Base-by-base conservation (phyloP, 768 basidiomycete genomes). In the Tylopilus cervinicoccineus region DNA sequence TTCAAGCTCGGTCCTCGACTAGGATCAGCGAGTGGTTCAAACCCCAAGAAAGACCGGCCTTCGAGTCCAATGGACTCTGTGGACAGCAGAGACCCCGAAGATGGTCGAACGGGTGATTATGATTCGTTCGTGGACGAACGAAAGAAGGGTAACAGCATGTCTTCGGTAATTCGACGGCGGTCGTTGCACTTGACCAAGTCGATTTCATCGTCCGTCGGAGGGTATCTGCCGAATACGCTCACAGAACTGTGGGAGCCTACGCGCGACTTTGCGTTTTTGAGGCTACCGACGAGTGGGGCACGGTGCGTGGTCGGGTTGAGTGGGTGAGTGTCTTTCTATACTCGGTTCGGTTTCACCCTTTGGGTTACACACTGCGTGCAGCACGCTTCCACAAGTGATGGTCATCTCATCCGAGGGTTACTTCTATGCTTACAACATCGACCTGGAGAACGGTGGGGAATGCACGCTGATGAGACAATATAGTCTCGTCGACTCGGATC, bases 201-300 rank as follows among this genome's bases (percentile, higher is more conserved):
- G 38, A 64, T 93, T 36, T 84, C 88, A 1, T 76, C 84, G n/a
- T 84, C 86, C 4, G 75, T 92, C 16, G 89, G 92, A 14, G 86
- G 85, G 0, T 92, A 92, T 60, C 76, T 93, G 1, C 95, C 95
- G 0, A 88, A 85, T 55, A 85, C 90, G 1, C 67, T 98, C 38
- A 90, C 93, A 17, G 95, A 96, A 64, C 83, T 98, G 71, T 99
- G 94, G 93, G 96, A 98, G 58, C 96, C 96, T 0, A 78, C 90
- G 29, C 75, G 95, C 7, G 95, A 96, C 62, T 98, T 98, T 63
- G 96, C 95, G 1, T 94, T 79, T 64, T 70, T 95, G 49, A 83
- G 89, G 60, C 67, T 99, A 20, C 92, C 93, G 43, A 77, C 83
- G 6, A 71, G 79, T 51, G 85, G 92, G 4, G 81, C 84, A 11